phyloP scores from a whole-genome alignment of 1,139 yeast genomes.

The Taphrina pruni region DNA sequence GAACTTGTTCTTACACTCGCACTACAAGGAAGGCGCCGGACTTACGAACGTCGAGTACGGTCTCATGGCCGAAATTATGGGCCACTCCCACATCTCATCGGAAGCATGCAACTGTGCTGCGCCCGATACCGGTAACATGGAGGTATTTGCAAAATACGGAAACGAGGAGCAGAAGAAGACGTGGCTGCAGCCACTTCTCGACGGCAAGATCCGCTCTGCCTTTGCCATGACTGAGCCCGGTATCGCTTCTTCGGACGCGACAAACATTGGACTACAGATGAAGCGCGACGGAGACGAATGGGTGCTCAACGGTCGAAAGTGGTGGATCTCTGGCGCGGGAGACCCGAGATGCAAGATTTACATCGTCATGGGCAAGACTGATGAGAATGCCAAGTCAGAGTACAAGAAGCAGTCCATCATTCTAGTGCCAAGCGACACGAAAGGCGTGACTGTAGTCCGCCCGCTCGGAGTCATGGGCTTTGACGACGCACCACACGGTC shows the following conservation, averaged over 20 bases:
- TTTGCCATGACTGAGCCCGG: conserved; percentile 75
- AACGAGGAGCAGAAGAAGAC: conserved; percentile 59
- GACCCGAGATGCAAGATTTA: conserved; percentile 67
- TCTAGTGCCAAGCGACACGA: conserved; percentile 62
- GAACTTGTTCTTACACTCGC: conserved; percentile 67
- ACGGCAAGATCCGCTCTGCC: conserved; percentile 69
- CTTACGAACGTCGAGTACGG: conserved; percentile 72
- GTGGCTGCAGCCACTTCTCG: conserved; percentile 64
- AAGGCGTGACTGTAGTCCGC: conserved; percentile 63
- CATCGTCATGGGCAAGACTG: conserved; percentile 72
- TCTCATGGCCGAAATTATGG: conserved; percentile 71
- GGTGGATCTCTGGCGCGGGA: conserved; percentile 81
- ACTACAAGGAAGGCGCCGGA: conserved; percentile 68
- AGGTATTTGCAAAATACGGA: conserved; percentile 67
- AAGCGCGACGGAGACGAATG: conserved; percentile 58
- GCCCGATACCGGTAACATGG: conserved; percentile 82
- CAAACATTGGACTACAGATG: conserved; percentile 65
- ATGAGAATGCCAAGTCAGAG: conserved; percentile 52
- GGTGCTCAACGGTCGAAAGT: conserved; percentile 68
- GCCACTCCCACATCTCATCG: conserved; percentile 49
- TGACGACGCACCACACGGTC: conserved; percentile 80
- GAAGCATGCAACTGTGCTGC: conserved; percentile 66
- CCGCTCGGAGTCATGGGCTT: conserved; percentile 67
- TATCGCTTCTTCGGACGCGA: conserved; percentile 69
- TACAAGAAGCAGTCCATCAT: conserved; percentile 68